Evolutionary conservation across 2,329 filamentous ascomycete genomes (phyloP).

Genomic region (Neonectria magnoliae): DNA sequence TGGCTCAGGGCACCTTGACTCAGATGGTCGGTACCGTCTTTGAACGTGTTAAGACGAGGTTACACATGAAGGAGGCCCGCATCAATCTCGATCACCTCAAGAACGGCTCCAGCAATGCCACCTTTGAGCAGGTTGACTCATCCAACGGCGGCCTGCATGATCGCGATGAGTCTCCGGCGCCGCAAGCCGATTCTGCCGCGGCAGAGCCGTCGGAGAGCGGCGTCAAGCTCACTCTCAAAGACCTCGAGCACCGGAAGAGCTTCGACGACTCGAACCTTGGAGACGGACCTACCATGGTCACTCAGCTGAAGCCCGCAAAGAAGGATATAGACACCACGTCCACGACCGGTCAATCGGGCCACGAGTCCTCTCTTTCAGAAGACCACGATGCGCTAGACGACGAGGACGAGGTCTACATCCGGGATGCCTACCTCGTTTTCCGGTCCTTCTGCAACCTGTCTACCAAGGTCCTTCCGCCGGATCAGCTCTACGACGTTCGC

Average conservation of each 20-base stretch:
- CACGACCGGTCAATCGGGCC: conserved; percentile 63
- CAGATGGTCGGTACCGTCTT: conserved; percentile 99
- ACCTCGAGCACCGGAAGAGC: conserved; percentile 73
- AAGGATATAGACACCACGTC: conserved; percentile 53
- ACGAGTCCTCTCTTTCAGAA: conserved; percentile 66
- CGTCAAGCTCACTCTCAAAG: conserved; percentile 72
- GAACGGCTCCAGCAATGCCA: conserved; percentile 62
- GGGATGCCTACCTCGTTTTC: conserved; percentile 97
- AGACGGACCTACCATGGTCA: conserved; percentile 74
- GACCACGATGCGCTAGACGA: conserved; percentile 69
- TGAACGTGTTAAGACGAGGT: conserved; percentile 86
- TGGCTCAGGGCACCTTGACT: conserved; percentile 94
- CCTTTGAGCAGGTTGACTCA: conserved; percentile 59
- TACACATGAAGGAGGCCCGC: conserved; percentile 88
- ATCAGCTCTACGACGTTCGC: conserved; percentile 91
- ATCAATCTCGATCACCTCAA: conserved; percentile 65
- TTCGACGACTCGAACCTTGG: conserved; percentile 75
- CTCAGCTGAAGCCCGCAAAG: conserved; percentile 64
- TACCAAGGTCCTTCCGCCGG: conserved; percentile 87
- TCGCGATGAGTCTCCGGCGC: conserved; percentile 47
- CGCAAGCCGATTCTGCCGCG: conserved; percentile 42
- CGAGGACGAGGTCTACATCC: conserved; percentile 96
- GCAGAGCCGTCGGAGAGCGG: conserved; percentile 49
- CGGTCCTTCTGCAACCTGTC: conserved; percentile 97
- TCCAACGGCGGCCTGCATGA: conserved; percentile 50